Conservation (phyloP, 176 grass and related monocot genomes). For the Musa acuminata region DNA sequence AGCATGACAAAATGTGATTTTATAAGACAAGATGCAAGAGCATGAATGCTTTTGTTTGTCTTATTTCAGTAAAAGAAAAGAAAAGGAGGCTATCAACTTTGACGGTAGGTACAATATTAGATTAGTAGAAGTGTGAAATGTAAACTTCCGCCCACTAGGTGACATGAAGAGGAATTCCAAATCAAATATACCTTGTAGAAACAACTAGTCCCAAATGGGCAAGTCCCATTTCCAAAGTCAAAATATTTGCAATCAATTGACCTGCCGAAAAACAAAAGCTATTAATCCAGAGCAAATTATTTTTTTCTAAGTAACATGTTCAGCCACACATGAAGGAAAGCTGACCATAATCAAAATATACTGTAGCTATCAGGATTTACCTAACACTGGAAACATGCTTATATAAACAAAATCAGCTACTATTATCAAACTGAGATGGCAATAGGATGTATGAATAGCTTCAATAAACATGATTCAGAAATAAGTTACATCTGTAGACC, state of each 20-base stretch:
- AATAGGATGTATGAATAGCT: too few species aligned
- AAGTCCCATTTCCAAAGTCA: conserved; percentile 69
- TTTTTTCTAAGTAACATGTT: neutral
- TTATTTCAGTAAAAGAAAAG: neutral
- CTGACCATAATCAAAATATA: neutral
- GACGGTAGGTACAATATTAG: too few species aligned
- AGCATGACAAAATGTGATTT: neutral
- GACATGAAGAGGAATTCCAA: neutral
- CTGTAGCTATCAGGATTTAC: neutral
- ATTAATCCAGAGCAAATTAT: neutral
- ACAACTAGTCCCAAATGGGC: conserved; percentile 78
- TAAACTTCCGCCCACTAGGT: neutral
- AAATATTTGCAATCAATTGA: conserved; percentile 94
- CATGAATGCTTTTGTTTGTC: neutral
- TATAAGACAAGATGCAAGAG: neutral
- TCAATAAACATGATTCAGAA: too few species aligned
- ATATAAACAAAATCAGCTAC: too few species aligned
- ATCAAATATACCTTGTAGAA: conserved; percentile 61
- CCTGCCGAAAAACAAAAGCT: conserved; percentile 24
- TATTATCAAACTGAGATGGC: too few species aligned
- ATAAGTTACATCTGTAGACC: neutral
- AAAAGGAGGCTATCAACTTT: neutral
- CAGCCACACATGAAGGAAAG: neutral
- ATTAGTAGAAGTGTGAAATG: neutral
- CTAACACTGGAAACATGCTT: neutral